Percentiles rank a stretch among this genome's conserved stretches.
These are phyloP conservation scores for Prunus padus DNA, from an alignment of 306 rosid genomes.

Conservation along the genomic window DNA sequence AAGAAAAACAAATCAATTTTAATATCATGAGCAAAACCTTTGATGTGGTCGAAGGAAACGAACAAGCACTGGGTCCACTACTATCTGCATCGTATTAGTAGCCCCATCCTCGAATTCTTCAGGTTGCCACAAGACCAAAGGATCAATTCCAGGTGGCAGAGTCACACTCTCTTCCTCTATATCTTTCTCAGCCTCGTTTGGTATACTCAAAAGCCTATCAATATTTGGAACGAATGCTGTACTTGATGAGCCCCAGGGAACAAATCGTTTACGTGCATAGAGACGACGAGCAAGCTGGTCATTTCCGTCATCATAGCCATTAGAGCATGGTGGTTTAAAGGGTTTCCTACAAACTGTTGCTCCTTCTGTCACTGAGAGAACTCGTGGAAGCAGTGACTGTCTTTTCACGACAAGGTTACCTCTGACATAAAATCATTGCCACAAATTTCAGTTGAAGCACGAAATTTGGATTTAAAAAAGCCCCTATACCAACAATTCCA, in stretches of 20 bases:
- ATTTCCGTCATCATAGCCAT: constrained; percentile 43
- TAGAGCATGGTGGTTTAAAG: constrained; percentile 76
- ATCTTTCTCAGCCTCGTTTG: constrained; percentile 33
- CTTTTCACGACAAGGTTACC: constrained; percentile 76
- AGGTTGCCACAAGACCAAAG: constrained; percentile 82
- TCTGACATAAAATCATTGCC: constrained; percentile 28
- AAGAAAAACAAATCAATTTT: not conserved
- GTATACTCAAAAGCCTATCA: constrained; percentile 24
- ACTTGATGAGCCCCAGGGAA: constrained; percentile 83
- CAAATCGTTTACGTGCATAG: constrained; percentile 80
- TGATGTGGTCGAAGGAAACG: constrained; percentile 91
- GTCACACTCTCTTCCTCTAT: constrained; percentile 40
- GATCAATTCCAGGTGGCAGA: constrained; percentile 73
- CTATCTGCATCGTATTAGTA: constrained; percentile 40
- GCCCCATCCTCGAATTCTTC: constrained; percentile 41
- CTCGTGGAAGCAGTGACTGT: constrained; percentile 82
- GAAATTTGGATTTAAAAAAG: not conserved
- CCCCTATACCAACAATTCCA: constrained; percentile 2
- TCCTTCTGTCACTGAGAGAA: constrained; percentile 66
- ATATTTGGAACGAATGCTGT: constrained; percentile 40
- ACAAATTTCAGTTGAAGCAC: constrained; percentile 5
- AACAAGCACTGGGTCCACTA: constrained; percentile 81
- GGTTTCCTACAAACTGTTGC: constrained; percentile 79
- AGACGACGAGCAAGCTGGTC: constrained; percentile 74
- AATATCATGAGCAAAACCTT: constrained; percentile 46